Conservation (phyloP, 2,329 filamentous ascomycete genomes). For the Nemania serpens region DNA sequence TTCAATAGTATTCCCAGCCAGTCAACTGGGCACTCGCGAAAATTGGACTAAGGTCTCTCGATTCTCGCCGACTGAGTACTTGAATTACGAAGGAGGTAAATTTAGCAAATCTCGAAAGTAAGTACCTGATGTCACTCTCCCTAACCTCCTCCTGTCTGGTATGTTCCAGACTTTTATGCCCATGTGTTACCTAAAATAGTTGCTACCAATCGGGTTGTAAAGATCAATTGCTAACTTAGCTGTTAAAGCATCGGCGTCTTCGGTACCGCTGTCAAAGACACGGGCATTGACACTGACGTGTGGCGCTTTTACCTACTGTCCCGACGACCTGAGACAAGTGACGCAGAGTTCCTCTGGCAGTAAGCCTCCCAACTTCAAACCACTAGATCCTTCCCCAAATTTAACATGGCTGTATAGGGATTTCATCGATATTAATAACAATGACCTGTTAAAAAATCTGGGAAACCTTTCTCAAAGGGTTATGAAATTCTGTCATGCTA, state of each 20-base stretch:
- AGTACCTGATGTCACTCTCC: not conserved
- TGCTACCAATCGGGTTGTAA: not conserved
- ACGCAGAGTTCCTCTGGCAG: conserved; percentile 89
- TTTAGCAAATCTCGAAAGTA: conserved; percentile 80
- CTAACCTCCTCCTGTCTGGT: not conserved
- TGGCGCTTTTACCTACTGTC: conserved; percentile 92
- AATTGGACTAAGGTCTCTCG: conserved; percentile 90
- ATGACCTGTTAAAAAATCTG: conserved; percentile 77
- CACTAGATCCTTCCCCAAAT: conserved; percentile 35
- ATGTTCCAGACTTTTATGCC: not conserved
- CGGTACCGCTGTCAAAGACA: conserved; percentile 85
- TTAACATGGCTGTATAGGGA: conserved; percentile 42
- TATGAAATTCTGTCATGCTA: conserved; percentile 66
- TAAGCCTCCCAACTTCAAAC: conserved; percentile 17
- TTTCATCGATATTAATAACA: conserved; percentile 86
- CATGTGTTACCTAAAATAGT: not conserved
- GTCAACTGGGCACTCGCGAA: conserved; percentile 80
- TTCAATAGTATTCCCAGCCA: conserved; percentile 88
- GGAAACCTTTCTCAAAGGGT: conserved; percentile 61
- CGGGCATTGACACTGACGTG: conserved; percentile 82
- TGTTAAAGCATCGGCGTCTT: conserved; percentile 61
- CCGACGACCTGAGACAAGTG: conserved; percentile 80
- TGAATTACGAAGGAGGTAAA: conserved; percentile 60
- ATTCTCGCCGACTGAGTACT: conserved; percentile 84
- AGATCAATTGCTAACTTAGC: conserved; percentile 1